These are phyloP conservation scores for Tylopilus felleus DNA, from an alignment of 768 basidiomycete species.

Conservation along the genomic window DNA sequence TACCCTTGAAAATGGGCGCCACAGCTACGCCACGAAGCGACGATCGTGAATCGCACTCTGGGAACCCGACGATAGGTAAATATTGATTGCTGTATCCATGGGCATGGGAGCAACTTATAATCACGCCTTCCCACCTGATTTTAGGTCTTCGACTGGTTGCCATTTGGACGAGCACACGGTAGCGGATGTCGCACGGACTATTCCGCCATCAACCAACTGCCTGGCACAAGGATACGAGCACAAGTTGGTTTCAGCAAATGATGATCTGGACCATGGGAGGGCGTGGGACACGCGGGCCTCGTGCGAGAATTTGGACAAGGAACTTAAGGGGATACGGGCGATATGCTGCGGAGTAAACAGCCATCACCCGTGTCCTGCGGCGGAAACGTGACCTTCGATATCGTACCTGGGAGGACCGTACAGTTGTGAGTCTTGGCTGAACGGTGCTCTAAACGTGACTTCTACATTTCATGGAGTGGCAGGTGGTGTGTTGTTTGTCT, in stretches of 20 bases:
- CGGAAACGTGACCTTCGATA: not conserved
- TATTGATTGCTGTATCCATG: not conserved
- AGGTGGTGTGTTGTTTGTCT: slow-evolving; percentile 8
- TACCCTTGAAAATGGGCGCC: not conserved
- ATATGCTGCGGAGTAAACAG: not conserved
- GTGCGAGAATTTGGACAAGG: not conserved
- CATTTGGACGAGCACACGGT: not conserved
- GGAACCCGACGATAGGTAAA: not conserved
- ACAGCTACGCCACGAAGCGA: no score
- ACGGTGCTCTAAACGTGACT: not conserved
- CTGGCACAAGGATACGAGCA: no score
- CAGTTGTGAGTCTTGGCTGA: not conserved
- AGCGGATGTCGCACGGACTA: not conserved
- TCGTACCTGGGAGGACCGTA: not conserved
- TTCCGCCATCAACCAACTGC: not conserved
- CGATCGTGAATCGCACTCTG: not conserved
- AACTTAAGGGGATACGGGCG: not conserved
- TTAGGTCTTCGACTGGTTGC: not conserved
- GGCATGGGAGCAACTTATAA: not conserved
- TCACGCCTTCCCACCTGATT: not conserved
- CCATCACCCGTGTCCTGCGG: not conserved
- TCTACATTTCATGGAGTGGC: not conserved
- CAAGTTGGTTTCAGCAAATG: not conserved
- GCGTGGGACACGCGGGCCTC: slow-evolving; percentile 2
- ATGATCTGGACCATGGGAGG: not conserved